Conservation (phyloP, 768 basidiomycete species). For the Leccinum disarticulatum region DNA sequence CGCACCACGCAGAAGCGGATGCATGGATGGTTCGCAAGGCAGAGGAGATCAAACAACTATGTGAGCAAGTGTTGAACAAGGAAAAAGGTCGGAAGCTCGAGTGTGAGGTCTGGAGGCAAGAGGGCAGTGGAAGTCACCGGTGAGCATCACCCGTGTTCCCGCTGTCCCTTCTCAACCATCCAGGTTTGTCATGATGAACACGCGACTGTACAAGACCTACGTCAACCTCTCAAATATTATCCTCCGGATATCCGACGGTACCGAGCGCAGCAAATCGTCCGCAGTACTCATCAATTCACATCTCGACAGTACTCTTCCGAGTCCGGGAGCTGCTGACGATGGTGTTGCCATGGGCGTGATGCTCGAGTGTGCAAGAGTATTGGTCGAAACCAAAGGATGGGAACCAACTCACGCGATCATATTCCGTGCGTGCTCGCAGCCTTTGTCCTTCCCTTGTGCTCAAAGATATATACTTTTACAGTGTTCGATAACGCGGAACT, state of each 20-base stretch:
- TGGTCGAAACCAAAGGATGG: constrained; percentile 64
- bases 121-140: constrained; percentile 87
- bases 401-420: constrained; percentile 75
- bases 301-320: constrained; percentile 86
- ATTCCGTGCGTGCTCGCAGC: constrained; percentile 58
- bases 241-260: constrained; percentile 80
- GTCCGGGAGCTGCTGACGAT: constrained; percentile 88
- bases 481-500: constrained; percentile 91
- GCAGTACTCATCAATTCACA: constrained; percentile 88
- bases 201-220: constrained; percentile 83
- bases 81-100: constrained; percentile 58
- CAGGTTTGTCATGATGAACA: constrained; percentile 92
- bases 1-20: constrained; percentile 87
- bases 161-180: too few relatives aligned
- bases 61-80: constrained; percentile 51
- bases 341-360: constrained; percentile 86
- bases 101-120: constrained; percentile 90
- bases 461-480: constrained; percentile 27
- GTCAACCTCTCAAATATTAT: constrained; percentile 87
- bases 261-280: constrained; percentile 68
- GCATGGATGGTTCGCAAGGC: constrained; percentile 69
- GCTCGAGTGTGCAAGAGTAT: constrained; percentile 83
- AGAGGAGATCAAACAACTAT: constrained; percentile 41
- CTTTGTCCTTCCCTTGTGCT: neutral
- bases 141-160: constrained; percentile 36